Base-by-base conservation (phyloP, 441 rosid species). In the Isatis lusitanica region DNA sequence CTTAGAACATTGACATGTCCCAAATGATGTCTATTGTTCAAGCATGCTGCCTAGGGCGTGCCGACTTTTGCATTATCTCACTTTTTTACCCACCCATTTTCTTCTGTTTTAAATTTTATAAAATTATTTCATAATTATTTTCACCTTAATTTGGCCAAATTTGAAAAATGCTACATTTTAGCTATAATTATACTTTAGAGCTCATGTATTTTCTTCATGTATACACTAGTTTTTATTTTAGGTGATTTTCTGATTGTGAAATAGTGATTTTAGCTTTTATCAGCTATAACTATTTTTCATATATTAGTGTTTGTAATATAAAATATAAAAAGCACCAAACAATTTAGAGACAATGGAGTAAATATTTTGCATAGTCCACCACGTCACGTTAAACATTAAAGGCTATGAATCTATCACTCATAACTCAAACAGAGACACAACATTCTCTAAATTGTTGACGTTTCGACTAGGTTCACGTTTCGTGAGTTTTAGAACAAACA, bases 21-120 rank as follows among this genome's bases (percentile, higher is more conserved):
- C 74, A 53, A 77, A 77, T 77, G 80, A 77, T 78, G 86, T 75
- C 78, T 83, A 81, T 75, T 82, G 84, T 77, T 85, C 77, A 59
- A 78, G 88, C 90, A 85, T 82, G 88, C 89, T 84, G 60, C 68
- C 59, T 72, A 44, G 82, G 77, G 88, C 90, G 83, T 85, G 89
- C 89, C 72, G 60, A 64, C 80, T 75, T 63, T 26, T 50, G 80
- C 87, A 84, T 84, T 67, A 84, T 88, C 77, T 79, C 58, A 70
- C 75, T 63, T 79, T 40, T 76, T 55, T 42, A 47, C 43, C 60
- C 59, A 73, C 81, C 46, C 81, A 66, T 81, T 68, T 21, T 39
- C 61, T 61, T 42, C 6, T 31, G 3, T 48, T 66, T 55, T 0
- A 2, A 33, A 46, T 13, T 26, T 35, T 35, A 7, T 31, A 50